A percentile compares a stretch with the other conserved stretches of the same genome.
Evolutionary conservation across 345 rosid genomes (phyloP).

Genomic region (Populus simonii): DNA sequence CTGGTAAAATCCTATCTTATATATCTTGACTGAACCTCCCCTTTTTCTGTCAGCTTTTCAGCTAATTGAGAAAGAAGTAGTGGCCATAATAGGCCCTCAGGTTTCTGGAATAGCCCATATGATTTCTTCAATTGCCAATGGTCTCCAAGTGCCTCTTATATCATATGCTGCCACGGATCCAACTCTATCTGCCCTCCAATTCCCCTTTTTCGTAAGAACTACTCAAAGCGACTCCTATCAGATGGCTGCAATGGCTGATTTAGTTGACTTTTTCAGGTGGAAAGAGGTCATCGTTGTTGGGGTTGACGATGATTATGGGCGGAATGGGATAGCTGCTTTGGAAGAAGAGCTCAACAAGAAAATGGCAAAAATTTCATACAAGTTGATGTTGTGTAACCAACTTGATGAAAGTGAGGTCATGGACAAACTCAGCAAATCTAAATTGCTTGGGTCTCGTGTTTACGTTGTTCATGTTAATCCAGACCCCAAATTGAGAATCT

Average conservation of each 20-base stretch:
- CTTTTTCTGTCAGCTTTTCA: conserved; percentile 54
- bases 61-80: conserved; percentile 56
- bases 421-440: conserved; percentile 48
- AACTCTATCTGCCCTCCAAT: conserved; percentile 77
- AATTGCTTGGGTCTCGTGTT: conserved; percentile 58
- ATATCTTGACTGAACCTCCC: background rate
- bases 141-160: conserved; percentile 69
- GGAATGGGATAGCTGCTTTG: conserved; percentile 66
- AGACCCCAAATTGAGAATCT: conserved; percentile 61
- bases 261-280: conserved; percentile 65
- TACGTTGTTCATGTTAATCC: conserved; percentile 73
- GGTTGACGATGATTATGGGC: conserved; percentile 75
- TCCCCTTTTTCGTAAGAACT: conserved; percentile 69
- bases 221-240: conserved; percentile 69
- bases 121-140: conserved; percentile 53
- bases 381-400: conserved; percentile 47
- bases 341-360: conserved; percentile 50
- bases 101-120: conserved; percentile 78
- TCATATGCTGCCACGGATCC: conserved; percentile 93
- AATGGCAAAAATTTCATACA: conserved; percentile 46
- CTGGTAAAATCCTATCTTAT: background rate
- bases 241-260: conserved; percentile 75
- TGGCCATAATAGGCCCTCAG: conserved; percentile 74
- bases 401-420: conserved; percentile 35
- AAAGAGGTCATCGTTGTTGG: conserved; percentile 65